Evolutionary conservation across 2,329 filamentous ascomycete species (phyloP).

Genomic region (Venturia pyrina): DNA sequence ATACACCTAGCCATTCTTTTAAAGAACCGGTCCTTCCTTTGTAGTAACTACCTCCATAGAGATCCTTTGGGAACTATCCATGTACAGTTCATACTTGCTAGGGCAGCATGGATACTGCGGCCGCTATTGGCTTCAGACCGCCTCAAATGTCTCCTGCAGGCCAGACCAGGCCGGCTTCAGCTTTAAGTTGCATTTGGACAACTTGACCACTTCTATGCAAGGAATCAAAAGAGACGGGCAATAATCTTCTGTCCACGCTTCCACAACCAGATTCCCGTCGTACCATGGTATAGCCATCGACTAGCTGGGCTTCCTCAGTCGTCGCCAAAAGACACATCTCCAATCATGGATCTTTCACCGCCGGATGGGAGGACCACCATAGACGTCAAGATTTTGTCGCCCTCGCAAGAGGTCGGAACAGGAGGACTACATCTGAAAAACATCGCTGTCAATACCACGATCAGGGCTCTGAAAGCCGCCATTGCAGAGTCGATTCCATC

Average conservation of each 20-base stretch:
- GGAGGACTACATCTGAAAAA: constrained; percentile 20
- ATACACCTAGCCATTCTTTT: no score
- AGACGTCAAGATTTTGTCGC: constrained; percentile 30
- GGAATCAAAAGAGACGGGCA: background rate
- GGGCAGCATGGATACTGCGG: background rate
- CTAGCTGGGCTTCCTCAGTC: background rate
- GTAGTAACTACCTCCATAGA: no score
- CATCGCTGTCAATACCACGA: constrained; percentile 30
- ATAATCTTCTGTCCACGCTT: background rate
- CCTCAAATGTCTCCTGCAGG: no score
- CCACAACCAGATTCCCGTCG: background rate
- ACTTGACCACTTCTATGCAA: background rate
- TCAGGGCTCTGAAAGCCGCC: constrained; percentile 42
- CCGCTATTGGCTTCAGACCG: background rate
- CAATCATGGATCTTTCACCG: constrained; percentile 2
- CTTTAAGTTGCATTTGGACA: background rate
- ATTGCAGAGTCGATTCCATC: constrained; percentile 40
- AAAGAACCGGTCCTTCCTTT: background rate
- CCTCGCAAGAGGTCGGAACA: constrained; percentile 27
- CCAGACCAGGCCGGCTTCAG: background rate
- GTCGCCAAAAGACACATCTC: background rate
- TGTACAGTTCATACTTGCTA: background rate
- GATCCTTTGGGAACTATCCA: no score
- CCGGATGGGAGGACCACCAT: constrained; percentile 14
- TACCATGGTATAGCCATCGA: background rate